These are phyloP conservation scores for Corinectria fuckeliana DNA, from an alignment of 2,329 filamentous ascomycete genomes.

Conservation along the genomic window DNA sequence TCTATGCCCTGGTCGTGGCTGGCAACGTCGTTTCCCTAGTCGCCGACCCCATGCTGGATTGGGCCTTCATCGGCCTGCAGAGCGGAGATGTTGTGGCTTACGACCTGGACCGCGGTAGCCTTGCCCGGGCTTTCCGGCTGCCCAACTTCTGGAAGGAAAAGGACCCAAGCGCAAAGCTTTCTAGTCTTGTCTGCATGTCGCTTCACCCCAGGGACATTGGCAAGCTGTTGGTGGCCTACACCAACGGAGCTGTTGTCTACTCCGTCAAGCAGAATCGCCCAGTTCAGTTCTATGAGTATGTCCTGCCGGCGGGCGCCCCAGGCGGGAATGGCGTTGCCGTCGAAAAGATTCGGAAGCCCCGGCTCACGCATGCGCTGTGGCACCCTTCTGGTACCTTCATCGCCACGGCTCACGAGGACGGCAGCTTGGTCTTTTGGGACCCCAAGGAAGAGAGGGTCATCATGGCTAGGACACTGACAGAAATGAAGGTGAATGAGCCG, in stretches of 20 bases:
- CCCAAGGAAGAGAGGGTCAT: slow-evolving; percentile 84
- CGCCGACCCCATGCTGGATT: slow-evolving; percentile 91
- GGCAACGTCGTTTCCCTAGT: slow-evolving; percentile 76
- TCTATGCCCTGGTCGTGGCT: slow-evolving; percentile 76
- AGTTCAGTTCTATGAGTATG: slow-evolving; percentile 81
- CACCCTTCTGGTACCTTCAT: slow-evolving; percentile 94
- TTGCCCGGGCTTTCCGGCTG: slow-evolving; percentile 76
- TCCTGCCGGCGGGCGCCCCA: slow-evolving; percentile 79
- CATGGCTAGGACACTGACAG: slow-evolving; percentile 80
- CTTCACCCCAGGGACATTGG: slow-evolving; percentile 93
- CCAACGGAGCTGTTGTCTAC: slow-evolving; percentile 85
- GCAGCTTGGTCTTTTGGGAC: slow-evolving; percentile 94
- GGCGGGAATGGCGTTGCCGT: slow-evolving; percentile 75
- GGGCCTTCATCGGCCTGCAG: slow-evolving; percentile 84
- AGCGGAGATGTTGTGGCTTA: slow-evolving; percentile 90
- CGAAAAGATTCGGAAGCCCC: slow-evolving; percentile 71
- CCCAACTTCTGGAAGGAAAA: slow-evolving; percentile 85
- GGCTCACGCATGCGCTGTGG: slow-evolving; percentile 85
- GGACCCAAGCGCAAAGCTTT: slow-evolving; percentile 68
- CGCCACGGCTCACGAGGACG: slow-evolving; percentile 86
- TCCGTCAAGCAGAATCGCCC: slow-evolving; percentile 92
- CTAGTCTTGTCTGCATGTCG: slow-evolving; percentile 75
- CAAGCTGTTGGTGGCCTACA: slow-evolving; percentile 89
- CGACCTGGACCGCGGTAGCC: slow-evolving; percentile 81
- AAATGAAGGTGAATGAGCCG: slow-evolving; percentile 75